Percentiles rank a stretch among this genome's conserved stretches.
Evolutionary conservation across 2,329 filamentous ascomycete species (phyloP).

Genomic region (Leptographium radiaticola): DNA sequence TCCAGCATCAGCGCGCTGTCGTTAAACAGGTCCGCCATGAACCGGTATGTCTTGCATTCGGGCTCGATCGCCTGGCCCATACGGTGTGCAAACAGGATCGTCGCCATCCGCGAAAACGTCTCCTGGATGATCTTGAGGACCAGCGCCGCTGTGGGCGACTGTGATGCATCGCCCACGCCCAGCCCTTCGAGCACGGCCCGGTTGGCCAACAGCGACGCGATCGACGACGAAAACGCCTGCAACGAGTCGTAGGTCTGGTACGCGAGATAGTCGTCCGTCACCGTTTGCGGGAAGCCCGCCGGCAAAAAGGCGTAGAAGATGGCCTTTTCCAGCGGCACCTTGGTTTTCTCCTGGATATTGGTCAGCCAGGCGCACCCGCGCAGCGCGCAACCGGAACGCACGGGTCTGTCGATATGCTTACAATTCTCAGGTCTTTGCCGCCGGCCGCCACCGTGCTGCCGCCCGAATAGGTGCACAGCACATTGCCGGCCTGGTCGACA

Average conservation of each 20-base stretch:
- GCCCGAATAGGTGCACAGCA: conserved; percentile 21
- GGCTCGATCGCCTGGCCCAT: conserved; percentile 75
- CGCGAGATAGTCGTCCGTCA: conserved; percentile 71
- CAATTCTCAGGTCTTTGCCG: conserved; percentile 14
- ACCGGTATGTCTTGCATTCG: conserved; percentile 81
- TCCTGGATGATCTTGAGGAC: conserved; percentile 76
- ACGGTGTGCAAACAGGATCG: conserved; percentile 73
- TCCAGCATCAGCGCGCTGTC: conserved; percentile 79
- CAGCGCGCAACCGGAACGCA: neutral
- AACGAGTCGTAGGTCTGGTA: conserved; percentile 62
- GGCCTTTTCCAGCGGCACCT: conserved; percentile 23
- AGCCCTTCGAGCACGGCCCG: conserved; percentile 67
- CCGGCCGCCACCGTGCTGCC: conserved; percentile 2
- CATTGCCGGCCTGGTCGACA: conserved; percentile 24
- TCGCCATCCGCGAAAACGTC: conserved; percentile 66
- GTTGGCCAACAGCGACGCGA: conserved; percentile 66
- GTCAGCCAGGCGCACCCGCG: neutral
- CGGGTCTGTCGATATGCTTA: conserved; percentile 8
- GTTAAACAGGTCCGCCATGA: conserved; percentile 80
- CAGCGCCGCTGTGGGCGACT: conserved; percentile 68
- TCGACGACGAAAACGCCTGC: conserved; percentile 74
- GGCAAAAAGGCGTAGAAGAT: conserved; percentile 66
- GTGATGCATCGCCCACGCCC: conserved; percentile 70
- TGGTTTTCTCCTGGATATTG: conserved; percentile 19
- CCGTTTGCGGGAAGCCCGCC: conserved; percentile 76